Conservation (phyloP, 192 early-diverging fungal genomes). For the Coemansia sp. region DNA sequence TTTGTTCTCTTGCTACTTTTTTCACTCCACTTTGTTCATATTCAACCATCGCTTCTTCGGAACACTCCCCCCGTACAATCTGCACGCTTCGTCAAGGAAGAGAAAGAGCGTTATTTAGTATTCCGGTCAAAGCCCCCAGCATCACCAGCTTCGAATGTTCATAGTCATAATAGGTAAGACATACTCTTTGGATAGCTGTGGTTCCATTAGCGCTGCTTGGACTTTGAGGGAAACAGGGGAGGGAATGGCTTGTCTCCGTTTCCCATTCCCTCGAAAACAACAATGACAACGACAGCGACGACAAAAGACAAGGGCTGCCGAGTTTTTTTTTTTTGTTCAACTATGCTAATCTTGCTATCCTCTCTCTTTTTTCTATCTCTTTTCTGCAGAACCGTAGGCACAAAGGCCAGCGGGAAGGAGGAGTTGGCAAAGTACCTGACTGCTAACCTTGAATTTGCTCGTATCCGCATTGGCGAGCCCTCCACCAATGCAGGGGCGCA, state of each 20-base stretch:
- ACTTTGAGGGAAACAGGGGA: too few relatives aligned
- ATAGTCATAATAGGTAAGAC: constrained; percentile 51
- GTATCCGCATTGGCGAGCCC: constrained; percentile 12
- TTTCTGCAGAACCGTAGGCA: constrained; percentile 24
- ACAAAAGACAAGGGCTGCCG: too few relatives aligned
- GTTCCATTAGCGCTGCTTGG: too few relatives aligned
- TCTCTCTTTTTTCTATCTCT: not conserved
- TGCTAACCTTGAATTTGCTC: constrained; percentile 15
- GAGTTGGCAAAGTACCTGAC: constrained; percentile 37
- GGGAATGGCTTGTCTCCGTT: not conserved
- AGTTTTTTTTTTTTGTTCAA: too few relatives aligned
- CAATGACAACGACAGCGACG: too few relatives aligned
- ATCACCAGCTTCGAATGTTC: constrained; percentile 30
- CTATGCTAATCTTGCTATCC: not conserved
- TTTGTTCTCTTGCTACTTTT: not conserved
- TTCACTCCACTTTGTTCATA: not conserved
- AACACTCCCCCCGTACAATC: not conserved
- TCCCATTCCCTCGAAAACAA: not conserved
- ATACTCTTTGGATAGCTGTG: not conserved
- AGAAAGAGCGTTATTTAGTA: too few relatives aligned
- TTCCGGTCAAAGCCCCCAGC: too few relatives aligned
- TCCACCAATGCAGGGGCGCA: not conserved
- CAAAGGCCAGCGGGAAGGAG: constrained; percentile 52
- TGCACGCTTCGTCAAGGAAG: too few relatives aligned
- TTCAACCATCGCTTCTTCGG: not conserved